Base-by-base conservation (phyloP, 2,329 filamentous ascomycete genomes). In the Alternaria conjuncta region DNA sequence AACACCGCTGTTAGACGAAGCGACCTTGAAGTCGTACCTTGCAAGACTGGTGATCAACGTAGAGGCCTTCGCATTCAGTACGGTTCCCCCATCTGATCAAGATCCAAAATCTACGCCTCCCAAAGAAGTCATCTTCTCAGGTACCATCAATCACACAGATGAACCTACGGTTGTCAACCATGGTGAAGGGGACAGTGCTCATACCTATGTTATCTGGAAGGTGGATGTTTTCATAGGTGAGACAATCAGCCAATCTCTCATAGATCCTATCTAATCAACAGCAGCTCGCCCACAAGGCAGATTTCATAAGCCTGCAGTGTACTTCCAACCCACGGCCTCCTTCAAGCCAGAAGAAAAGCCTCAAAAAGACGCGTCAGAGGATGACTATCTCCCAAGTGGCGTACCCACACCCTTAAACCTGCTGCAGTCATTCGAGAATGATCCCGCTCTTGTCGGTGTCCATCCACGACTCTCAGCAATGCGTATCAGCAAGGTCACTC, bases 401-500 rank as follows among this genome's bases (percentile, higher is more conserved):
- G 80, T 89, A 25, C 89, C 92, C 0, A 86, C 89, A 7, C 89
- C 91, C 2, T 84, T 92, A 66, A 96, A 95, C 76, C 83, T 95
- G n/a, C 86, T 96, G 13, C 90, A 92, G 74, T 86, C 92, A 4
- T 92, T 95, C 64, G 85, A 86, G 56, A 84, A 84, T 65, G 92
- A 94, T 73, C 87, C 89, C 21, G 86, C 85, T 25, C 82, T 93
- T 18, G 83, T 82, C 15, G 88, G 89, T 36, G 81, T 88, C 25
- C 85, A 85, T 68, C 90, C 92, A 50, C 87, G 87, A 28, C 83
- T 96, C 3, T 93, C 92, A 10, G 91, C 92, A 6, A 84, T 91
- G 64, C 86, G 92, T 51, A 91, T 95, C 32, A 93, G 90, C 45
- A 88, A 90, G 65, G 90, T 94, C 5, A 88, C 90, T 7, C 92